Conservation (phyloP, 768 basidiomycete species). For the Boletus huronensis region DNA sequence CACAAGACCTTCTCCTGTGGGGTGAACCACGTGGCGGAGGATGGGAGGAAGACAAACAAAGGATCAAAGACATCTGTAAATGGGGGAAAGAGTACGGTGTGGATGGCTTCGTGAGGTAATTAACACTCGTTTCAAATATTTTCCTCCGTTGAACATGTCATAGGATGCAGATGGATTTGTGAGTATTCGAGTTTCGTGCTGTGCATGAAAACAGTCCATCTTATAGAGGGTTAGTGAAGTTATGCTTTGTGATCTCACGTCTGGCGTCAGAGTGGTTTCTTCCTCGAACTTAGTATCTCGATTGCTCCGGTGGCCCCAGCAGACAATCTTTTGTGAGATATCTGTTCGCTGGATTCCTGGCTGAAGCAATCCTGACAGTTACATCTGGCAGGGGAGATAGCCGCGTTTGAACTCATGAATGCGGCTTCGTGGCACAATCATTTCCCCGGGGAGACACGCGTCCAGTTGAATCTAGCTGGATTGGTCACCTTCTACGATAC, state of each 20-base stretch:
- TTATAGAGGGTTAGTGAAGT: constrained; percentile 35
- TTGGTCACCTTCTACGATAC: constrained; percentile 29
- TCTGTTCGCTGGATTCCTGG: neutral
- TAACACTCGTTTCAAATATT: constrained; percentile 20
- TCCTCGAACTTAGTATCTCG: constrained; percentile 31
- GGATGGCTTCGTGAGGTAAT: constrained; percentile 35
- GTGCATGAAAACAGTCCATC: too few species aligned
- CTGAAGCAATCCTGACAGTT: neutral
- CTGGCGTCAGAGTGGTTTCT: constrained; percentile 29
- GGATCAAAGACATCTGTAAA: constrained; percentile 30
- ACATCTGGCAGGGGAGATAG: neutral
- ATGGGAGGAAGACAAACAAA: constrained; percentile 17
- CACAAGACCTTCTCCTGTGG: constrained; percentile 36
- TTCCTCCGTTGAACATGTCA: constrained; percentile 9
- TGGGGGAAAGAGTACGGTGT: constrained; percentile 33
- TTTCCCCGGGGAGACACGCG: constrained; percentile 26
- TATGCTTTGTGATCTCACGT: constrained; percentile 40
- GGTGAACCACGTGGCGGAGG: constrained; percentile 20
- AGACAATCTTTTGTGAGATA: neutral
- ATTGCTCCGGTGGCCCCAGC: neutral
- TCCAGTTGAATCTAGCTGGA: constrained; percentile 16
- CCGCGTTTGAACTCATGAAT: constrained; percentile 10
- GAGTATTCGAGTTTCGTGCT: constrained; percentile 13
- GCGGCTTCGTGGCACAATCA: constrained; percentile 25
- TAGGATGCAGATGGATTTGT: constrained; percentile 46